These are phyloP conservation scores for Astragalus membranaceus DNA, from an alignment of 306 rosid genomes.

Conservation along the genomic window DNA sequence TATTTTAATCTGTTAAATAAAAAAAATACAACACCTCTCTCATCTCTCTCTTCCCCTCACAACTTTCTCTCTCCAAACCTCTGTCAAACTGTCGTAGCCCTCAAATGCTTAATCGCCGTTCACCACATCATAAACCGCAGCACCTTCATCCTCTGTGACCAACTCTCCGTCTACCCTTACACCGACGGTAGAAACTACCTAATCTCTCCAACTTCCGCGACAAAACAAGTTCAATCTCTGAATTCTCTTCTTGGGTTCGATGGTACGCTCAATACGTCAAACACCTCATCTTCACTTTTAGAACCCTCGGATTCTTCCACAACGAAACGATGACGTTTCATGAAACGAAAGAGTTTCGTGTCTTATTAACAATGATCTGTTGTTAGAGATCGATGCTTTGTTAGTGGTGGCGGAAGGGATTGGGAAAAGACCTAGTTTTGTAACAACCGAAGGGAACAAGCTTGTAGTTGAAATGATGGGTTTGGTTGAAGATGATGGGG, in stretches of 20 bases:
- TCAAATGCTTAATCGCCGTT: conserved; percentile 60
- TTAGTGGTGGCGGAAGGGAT: background rate
- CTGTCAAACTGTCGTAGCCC: conserved; percentile 61
- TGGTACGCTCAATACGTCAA: conserved; percentile 65
- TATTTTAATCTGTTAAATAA: too few relatives aligned
- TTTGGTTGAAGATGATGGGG: conserved; percentile 44
- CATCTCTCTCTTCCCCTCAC: too few relatives aligned
- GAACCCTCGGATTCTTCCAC: conserved; percentile 31
- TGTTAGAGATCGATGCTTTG: conserved; percentile 35
- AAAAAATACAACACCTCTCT: too few relatives aligned
- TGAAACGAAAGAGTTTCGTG: background rate
- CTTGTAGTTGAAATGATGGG: conserved; percentile 31
- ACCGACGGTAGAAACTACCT: conserved; percentile 67
- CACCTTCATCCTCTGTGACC: conserved; percentile 63
- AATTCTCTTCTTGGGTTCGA: conserved; percentile 64
- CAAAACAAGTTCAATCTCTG: conserved; percentile 16
- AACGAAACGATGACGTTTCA: too few relatives aligned
- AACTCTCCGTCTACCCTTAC: conserved; percentile 59
- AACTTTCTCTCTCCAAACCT: conserved; percentile 30
- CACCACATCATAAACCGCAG: conserved; percentile 52
- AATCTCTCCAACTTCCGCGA: conserved; percentile 72
- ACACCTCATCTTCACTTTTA: conserved; percentile 29
- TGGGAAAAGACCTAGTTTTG: background rate
- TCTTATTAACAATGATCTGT: conserved; percentile 22
- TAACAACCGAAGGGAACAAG: background rate